Conservation (phyloP, 805 yeast species). For the Millerozyma acaciae region DNA sequence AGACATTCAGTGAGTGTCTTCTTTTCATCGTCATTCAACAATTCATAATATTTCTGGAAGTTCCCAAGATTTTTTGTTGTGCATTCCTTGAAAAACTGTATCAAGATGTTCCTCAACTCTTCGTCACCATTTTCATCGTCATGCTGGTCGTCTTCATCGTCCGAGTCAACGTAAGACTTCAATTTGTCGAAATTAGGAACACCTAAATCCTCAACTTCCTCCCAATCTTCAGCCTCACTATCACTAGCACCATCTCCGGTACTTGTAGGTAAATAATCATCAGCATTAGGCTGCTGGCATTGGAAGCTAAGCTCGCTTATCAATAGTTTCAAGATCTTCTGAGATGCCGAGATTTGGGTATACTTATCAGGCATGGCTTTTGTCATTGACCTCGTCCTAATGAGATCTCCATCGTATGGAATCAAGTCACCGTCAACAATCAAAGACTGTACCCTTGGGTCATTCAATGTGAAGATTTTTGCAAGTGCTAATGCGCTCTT, state of each 20-base stretch:
- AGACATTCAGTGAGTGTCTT: slow-evolving; percentile 48
- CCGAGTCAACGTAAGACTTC: slow-evolving; percentile 51
- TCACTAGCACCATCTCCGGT: slow-evolving; percentile 33
- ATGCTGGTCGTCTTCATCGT: slow-evolving; percentile 35
- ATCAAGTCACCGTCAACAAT: slow-evolving; percentile 75
- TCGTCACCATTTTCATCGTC: slow-evolving; percentile 28
- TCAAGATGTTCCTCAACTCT: slow-evolving; percentile 37
- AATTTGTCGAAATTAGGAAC: slow-evolving; percentile 61
- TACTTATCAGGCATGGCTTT: slow-evolving; percentile 58
- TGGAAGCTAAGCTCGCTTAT: slow-evolving; percentile 68
- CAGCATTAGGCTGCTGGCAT: slow-evolving; percentile 45
- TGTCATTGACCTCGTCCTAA: slow-evolving; percentile 84
- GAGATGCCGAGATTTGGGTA: slow-evolving; percentile 62
- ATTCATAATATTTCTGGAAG: slow-evolving; percentile 51
- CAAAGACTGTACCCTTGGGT: slow-evolving; percentile 46
- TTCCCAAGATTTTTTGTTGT: slow-evolving; percentile 45
- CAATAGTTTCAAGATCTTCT: slow-evolving; percentile 69
- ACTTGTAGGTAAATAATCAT: slow-evolving; percentile 28
- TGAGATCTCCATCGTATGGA: slow-evolving; percentile 58
- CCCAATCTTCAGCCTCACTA: slow-evolving; percentile 65
- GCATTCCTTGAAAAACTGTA: slow-evolving; percentile 54
- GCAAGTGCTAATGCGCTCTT: slow-evolving; percentile 68
- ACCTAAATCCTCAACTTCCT: slow-evolving; percentile 67
- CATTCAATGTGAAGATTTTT: slow-evolving; percentile 57
- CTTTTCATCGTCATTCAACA: slow-evolving; percentile 51